A percentile compares a stretch with the other conserved stretches of the same genome.
Conservation (phyloP, 768 basidiomycete genomes). For the Rhizopogon roseolus region DNA sequence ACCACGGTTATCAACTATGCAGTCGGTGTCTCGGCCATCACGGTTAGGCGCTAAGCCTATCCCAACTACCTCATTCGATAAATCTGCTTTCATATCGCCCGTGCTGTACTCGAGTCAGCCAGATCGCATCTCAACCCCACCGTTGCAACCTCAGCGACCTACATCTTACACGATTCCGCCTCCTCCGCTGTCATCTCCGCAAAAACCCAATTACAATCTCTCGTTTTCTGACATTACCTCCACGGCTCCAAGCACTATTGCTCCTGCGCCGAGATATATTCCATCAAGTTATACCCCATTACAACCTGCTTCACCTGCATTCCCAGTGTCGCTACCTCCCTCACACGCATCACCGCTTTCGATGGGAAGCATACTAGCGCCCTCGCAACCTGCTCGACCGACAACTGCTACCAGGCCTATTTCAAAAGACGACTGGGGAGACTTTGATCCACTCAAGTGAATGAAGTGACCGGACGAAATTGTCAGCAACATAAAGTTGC, state of each 20-base stretch:
- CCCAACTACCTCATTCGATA: constrained; percentile 31
- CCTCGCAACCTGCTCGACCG: constrained; percentile 46
- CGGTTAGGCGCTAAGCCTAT: constrained; percentile 36
- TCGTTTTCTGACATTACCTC: constrained; percentile 30
- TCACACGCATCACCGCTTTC: constrained; percentile 24
- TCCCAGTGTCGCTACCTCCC: constrained; percentile 26
- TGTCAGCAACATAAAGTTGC: background rate
- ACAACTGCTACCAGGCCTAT: constrained; percentile 38
- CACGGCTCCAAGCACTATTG: constrained; percentile 11
- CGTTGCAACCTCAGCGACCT: constrained; percentile 15
- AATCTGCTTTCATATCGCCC: constrained; percentile 18
- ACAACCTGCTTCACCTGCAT: constrained; percentile 13
- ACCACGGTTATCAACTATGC: constrained; percentile 30
- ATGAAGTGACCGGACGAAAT: background rate
- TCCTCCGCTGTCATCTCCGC: constrained; percentile 6
- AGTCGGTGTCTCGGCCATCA: constrained; percentile 25
- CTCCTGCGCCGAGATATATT: constrained; percentile 10
- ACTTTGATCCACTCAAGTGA: constrained; percentile 65
- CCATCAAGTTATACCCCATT: constrained; percentile 13
- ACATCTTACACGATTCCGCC: constrained; percentile 8
- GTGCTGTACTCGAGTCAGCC: constrained; percentile 18
- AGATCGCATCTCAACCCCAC: constrained; percentile 14
- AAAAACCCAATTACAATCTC: constrained; percentile 59
- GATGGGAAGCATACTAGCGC: constrained; percentile 54
- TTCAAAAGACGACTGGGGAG: constrained; percentile 70